Conservation (phyloP, 768 basidiomycete species). For the Suillus cothurnatus region DNA sequence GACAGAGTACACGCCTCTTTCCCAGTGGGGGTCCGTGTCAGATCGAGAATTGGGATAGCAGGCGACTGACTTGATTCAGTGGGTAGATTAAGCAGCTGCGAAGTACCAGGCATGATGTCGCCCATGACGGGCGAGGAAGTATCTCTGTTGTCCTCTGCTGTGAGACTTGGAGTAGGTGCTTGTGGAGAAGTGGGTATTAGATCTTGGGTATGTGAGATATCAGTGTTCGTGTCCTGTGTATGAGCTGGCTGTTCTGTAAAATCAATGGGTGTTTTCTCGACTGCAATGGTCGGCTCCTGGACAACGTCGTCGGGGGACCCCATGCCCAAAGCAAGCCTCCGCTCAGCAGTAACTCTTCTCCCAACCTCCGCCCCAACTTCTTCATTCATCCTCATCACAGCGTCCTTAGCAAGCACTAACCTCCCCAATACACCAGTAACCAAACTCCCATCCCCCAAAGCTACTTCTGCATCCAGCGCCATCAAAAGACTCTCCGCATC, state of each 20-base stretch:
- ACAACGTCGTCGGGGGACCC: not conserved
- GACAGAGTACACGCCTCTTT: not conserved
- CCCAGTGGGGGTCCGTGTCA: not conserved
- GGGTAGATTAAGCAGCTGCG: not conserved
- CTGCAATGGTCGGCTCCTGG: not conserved
- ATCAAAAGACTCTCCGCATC: slow-evolving; percentile 39
- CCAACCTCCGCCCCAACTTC: slow-evolving; percentile 62
- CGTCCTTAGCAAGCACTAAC: slow-evolving; percentile 48
- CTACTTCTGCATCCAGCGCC: slow-evolving; percentile 36
- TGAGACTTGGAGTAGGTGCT: not conserved
- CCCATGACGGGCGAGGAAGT: not conserved
- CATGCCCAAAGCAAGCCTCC: not conserved
- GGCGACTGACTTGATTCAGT: not conserved
- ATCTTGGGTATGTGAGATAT: not conserved
- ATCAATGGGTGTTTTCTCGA: not conserved
- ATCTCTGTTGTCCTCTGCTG: not conserved
- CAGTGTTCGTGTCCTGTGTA: not conserved
- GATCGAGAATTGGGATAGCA: not conserved
- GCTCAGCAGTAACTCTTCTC: slow-evolving; percentile 42
- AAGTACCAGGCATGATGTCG: not conserved
- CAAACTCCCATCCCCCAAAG: slow-evolving; percentile 18
- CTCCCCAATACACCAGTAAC: slow-evolving; percentile 54
- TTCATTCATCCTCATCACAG: slow-evolving; percentile 51
- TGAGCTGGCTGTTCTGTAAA: not conserved
- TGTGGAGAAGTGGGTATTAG: not conserved